Base-by-base conservation (phyloP, 2,329 filamentous ascomycete genomes). In the Cercospora sojina region DNA sequence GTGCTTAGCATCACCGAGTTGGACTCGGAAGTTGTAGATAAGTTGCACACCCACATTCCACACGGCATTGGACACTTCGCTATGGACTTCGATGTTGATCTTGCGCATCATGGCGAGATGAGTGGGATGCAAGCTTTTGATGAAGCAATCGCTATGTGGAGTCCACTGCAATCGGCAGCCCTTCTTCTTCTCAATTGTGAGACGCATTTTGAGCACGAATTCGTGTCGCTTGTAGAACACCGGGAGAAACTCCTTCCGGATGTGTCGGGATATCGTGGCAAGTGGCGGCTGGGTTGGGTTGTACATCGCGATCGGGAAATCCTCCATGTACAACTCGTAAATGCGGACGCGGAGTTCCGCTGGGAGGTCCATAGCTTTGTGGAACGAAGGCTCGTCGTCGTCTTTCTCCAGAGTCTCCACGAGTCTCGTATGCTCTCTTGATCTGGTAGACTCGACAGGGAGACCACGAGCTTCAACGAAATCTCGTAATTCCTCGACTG, bases 281-380 rank as follows among this genome's bases (percentile, higher is more conserved):
- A 56, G 13, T 4, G 60, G 60, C 10, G 49, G 60, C 3, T 63
- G 47, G 3, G 59, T 23, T 13, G 59, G 59, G 1, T 12, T 62
- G 13, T 5, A 35, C 0, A 53, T n/a, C n/a, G 29, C 20, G n/a
- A 5, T 1, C 0, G 47, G 5, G 25, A 55, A 63, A 0, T 25
- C 29, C 1, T 1, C n/a, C 12, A 56, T 29, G 13, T 55, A 31
- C 10, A 23, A 35, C 7, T 63, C 60, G 25, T 63, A 56, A 5
- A 63, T 25, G 8, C 20, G 20, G 3, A 41, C 29, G 3, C 49
- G 60, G 5, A 56, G 60, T 16, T 63, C 60, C 12, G 60, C 56
- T 5, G 60, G 60, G 3, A 63, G 29, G 0, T 57, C 60, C 60
- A 63, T 57, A 1, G 57, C 13, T 9, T 13, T 13, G 16, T n/a